Evolutionary conservation across 352 stramenopile species (phyloP).

Genomic region (Stramenopiles sp.): DNA sequence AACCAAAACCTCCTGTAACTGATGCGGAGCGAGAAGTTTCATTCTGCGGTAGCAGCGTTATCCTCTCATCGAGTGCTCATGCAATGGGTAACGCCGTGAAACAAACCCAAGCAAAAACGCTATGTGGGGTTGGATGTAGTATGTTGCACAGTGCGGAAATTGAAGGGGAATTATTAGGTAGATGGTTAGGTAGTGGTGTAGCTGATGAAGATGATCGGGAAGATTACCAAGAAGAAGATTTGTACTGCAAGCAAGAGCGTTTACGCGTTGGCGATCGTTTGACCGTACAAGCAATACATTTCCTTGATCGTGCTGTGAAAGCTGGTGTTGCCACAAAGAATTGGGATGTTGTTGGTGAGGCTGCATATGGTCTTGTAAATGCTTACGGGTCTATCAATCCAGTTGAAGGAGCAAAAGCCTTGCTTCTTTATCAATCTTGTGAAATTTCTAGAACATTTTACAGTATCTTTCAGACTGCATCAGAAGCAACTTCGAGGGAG

Average conservation of each 20-base stretch:
- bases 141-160: neutral
- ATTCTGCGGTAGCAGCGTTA: neutral
- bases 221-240: neutral
- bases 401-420: neutral
- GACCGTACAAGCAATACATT: neutral
- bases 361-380: neutral
- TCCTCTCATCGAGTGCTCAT: neutral
- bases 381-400: neutral
- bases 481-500: neutral
- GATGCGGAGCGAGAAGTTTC: neutral
- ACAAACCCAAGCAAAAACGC: neutral
- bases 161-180: neutral
- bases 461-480: neutral
- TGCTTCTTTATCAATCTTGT: neutral
- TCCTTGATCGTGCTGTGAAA: neutral
- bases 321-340: neutral
- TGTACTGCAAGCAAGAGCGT: neutral
- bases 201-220: neutral
- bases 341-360: neutral
- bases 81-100: neutral
- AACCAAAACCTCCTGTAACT: neutral
- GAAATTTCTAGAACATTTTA: neutral
- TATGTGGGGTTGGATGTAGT: neutral
- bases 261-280: neutral
- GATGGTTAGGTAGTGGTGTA: neutral